Percentiles rank a stretch among this genome's conserved stretches.
These are phyloP conservation scores for Plasmodium berghei DNA, from an alignment of 169 alveolate genomes.

Conservation along the genomic window DNA sequence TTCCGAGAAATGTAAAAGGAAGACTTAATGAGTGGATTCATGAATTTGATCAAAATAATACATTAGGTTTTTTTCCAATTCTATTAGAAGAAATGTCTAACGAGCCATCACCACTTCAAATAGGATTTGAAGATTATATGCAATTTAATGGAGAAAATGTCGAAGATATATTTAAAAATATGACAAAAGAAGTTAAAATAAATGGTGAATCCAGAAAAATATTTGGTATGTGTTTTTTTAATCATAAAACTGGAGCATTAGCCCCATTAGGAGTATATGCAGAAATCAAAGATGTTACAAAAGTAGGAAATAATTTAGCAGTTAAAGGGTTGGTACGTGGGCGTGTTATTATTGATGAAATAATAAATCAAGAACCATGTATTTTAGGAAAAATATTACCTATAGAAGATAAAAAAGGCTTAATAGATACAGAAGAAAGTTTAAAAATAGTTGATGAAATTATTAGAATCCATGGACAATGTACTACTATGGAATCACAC, in stretches of 20 bases:
- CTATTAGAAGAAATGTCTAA: slow-evolving; percentile 84
- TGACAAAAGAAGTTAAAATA: slow-evolving; percentile 57
- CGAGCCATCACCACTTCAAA: slow-evolving; percentile 85
- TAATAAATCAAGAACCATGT: slow-evolving; percentile 85
- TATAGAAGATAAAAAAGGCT: slow-evolving; percentile 83
- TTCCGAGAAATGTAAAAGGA: slow-evolving; percentile 80
- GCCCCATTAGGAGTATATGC: slow-evolving; percentile 89
- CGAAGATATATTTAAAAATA: slow-evolving; percentile 83
- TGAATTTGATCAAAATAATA: slow-evolving; percentile 81
- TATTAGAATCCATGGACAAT: slow-evolving; percentile 78
- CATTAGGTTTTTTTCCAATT: slow-evolving; percentile 84
- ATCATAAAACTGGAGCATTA: slow-evolving; percentile 83
- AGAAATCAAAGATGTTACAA: slow-evolving; percentile 78
- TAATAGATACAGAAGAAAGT: slow-evolving; percentile 80
- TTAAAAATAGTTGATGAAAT: slow-evolving; percentile 85
- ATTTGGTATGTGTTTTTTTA: slow-evolving; percentile 86
- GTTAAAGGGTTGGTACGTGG: slow-evolving; percentile 86
- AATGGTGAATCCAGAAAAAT: slow-evolving; percentile 72
- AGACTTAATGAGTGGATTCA: slow-evolving; percentile 84
- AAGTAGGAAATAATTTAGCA: slow-evolving; percentile 78
- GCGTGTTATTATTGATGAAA: slow-evolving; percentile 79
- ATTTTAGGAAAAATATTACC: slow-evolving; percentile 83
- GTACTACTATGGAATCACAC: slow-evolving; percentile 82
- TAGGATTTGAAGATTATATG: slow-evolving; percentile 86
- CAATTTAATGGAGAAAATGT: slow-evolving; percentile 85